phyloP scores from a whole-genome alignment of 2,329 filamentous ascomycete genomes.

The Aureobasidium vineae region DNA sequence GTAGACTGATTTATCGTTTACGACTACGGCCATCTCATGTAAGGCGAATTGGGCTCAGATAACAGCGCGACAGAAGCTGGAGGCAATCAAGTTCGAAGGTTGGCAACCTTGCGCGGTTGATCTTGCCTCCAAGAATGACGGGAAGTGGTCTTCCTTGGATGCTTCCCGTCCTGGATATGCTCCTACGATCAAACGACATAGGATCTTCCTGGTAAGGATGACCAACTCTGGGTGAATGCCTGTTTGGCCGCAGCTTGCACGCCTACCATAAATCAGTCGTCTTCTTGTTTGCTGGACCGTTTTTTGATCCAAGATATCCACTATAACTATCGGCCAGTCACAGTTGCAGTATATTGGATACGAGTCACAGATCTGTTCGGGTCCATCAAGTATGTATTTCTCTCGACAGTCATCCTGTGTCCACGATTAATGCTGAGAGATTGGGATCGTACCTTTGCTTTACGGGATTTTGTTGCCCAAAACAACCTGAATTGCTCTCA shows the following conservation, averaged over 20 bases:
- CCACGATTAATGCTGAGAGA: background rate
- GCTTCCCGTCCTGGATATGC: slow-evolving; percentile 9
- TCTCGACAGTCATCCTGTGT: background rate
- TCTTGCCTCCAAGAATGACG: slow-evolving; percentile 17
- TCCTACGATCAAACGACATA: slow-evolving; percentile 21
- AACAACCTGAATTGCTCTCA: background rate
- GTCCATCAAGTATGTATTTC: background rate
- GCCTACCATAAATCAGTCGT: background rate
- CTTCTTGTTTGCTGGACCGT: background rate
- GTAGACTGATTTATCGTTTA: background rate
- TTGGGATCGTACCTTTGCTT: background rate
- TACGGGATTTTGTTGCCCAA: background rate
- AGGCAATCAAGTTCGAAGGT: background rate
- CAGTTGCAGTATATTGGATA: background rate
- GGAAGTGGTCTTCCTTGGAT: slow-evolving; percentile 17
- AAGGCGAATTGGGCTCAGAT: slow-evolving; percentile 1
- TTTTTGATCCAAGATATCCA: background rate
- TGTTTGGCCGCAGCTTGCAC: background rate
- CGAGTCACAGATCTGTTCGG: too few relatives aligned
- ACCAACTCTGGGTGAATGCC: background rate
- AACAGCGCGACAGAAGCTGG: background rate
- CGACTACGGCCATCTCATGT: background rate
- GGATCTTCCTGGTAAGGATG: background rate
- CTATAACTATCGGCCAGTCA: background rate
- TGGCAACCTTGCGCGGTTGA: slow-evolving; percentile 3